A percentile compares a stretch with the other conserved stretches of the same genome.
Evolutionary conservation across 1,284 basidiomycete species (phyloP).

Genomic region (Apiotrichum domesticum): DNA sequence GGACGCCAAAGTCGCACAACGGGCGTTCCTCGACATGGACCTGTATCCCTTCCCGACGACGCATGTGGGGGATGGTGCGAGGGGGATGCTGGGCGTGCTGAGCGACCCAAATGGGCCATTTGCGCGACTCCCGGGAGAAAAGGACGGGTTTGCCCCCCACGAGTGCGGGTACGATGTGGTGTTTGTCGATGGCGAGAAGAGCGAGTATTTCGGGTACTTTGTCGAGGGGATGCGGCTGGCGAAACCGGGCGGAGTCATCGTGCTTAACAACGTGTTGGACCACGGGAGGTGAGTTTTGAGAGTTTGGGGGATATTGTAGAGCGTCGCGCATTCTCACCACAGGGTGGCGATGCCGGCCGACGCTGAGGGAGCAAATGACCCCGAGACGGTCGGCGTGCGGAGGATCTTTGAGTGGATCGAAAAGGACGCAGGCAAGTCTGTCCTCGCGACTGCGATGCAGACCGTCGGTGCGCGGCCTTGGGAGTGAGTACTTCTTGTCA

Average conservation of each 20-base stretch:
- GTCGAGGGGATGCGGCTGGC: conserved; percentile 28
- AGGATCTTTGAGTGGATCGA: conserved; percentile 41
- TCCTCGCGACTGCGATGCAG: conserved; percentile 34
- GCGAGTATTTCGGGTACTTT: conserved; percentile 32
- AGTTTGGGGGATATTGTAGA: conserved; percentile 2
- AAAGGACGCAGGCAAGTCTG: conserved; percentile 36
- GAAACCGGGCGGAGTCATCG: conserved; percentile 32
- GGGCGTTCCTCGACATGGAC: conserved; percentile 36
- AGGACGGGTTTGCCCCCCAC: conserved; percentile 13
- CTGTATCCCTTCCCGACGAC: conserved; percentile 39
- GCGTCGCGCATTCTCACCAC: neutral
- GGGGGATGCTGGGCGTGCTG: conserved; percentile 24
- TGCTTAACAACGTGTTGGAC: conserved; percentile 38
- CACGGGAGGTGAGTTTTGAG: conserved; percentile 28
- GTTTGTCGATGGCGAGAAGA: conserved; percentile 43
- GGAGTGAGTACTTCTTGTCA: conserved; percentile 33
- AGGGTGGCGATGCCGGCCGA: conserved; percentile 15
- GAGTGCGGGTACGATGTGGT: conserved; percentile 36
- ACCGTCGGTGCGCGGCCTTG: conserved; percentile 40
- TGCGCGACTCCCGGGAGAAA: conserved; percentile 19
- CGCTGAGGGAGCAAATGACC: conserved; percentile 15
- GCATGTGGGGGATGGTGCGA: conserved; percentile 22
- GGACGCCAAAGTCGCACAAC: conserved; percentile 33
- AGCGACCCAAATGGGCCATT: conserved; percentile 21
- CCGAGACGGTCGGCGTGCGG: conserved; percentile 28